Evolutionary conservation across 768 basidiomycete species (phyloP), one percentile per base, ranked within the genome.

Genomic region (Coprinopsis marcescibilis): DNA sequence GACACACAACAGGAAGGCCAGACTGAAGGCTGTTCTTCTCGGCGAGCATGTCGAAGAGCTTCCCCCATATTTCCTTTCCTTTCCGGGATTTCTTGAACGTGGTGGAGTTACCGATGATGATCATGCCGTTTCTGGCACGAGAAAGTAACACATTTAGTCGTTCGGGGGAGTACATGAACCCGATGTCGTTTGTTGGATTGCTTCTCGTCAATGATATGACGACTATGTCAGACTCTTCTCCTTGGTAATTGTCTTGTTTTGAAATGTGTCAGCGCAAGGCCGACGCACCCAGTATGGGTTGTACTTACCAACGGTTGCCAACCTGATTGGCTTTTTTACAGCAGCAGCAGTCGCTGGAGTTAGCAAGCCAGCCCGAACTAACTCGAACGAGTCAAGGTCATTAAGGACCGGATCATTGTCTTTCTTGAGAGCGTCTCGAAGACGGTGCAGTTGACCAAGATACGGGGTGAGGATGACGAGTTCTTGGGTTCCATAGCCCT

Each of bases 211-310:
- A 59, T 10, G 75, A 78, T 4, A 71, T 68, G 26, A 87, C 63
- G 20, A 87, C 79, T 39, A 87, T 79, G 40, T 85, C 75, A 26
- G 79, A 78, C 59, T 86, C 83, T 57, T 86, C 85, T 2, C 84
- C 84, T 56, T 86, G 85, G 50, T 85, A 87, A 53, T 86, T 87
- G 54, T 86, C 85, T 85, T 37, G 35, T 40, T 10, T 4, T 13
- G 19, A 15, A 7, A 3, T 32, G 30, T 35, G 20, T 48, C 3
- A 39, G 13, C 2, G 17, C 3, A 30, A 20, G 21, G 26, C 14
- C 4, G 42, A 30, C 29, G 7, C 20, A 37, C 11, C 6, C 11
- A 17, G 15, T 23, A 25, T 8, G 14, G 21, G 20, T 12, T 23
- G 8, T n/a, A 50, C 67, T 10, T 41, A 82, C 84, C 84, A 4